A percentile compares a stretch with the other conserved stretches of the same genome.
phyloP scores from a whole-genome alignment of 1,284 basidiomycete species.

The Ganoderma leucocontextum region DNA sequence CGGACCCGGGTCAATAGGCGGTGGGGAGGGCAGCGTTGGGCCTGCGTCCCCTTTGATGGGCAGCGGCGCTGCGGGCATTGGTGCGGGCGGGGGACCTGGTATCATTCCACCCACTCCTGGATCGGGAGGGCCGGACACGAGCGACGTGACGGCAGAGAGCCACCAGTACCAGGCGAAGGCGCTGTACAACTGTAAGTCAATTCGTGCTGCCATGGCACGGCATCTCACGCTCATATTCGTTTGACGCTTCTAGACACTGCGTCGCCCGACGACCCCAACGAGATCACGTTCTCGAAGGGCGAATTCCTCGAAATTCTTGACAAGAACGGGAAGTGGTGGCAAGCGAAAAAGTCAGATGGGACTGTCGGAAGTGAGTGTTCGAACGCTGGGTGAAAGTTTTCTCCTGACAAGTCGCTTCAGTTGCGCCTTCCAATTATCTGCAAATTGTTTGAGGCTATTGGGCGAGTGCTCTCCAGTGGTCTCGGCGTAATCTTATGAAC shows the following conservation, averaged over 20 bases:
- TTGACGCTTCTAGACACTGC: constrained; percentile 73
- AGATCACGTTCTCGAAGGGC: constrained; percentile 94
- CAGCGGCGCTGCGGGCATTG: constrained; percentile 59
- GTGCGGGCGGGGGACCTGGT: constrained; percentile 51
- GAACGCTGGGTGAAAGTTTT: neutral
- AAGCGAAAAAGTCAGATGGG: constrained; percentile 88
- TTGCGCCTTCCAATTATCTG: constrained; percentile 85
- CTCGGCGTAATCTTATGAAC: constrained; percentile 30
- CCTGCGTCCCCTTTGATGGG: constrained; percentile 72
- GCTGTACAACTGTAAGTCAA: constrained; percentile 81
- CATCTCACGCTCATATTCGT: constrained; percentile 12
- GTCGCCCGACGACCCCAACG: constrained; percentile 93
- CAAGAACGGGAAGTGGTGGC: constrained; percentile 96
- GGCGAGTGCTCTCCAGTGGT: constrained; percentile 15
- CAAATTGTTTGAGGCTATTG: constrained; percentile 62
- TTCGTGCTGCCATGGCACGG: neutral
- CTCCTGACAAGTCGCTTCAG: constrained; percentile 48
- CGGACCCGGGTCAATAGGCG: constrained; percentile 54
- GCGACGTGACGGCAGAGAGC: constrained; percentile 44
- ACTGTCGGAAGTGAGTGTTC: constrained; percentile 76
- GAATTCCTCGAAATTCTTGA: constrained; percentile 95
- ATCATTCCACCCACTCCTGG: constrained; percentile 33
- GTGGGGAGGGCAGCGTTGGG: constrained; percentile 54
- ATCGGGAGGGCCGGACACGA: constrained; percentile 30
- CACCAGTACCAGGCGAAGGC: constrained; percentile 85